Base-by-base conservation (phyloP, 2,329 filamentous ascomycete species). In the Pseudogymnoascus sp. region DNA sequence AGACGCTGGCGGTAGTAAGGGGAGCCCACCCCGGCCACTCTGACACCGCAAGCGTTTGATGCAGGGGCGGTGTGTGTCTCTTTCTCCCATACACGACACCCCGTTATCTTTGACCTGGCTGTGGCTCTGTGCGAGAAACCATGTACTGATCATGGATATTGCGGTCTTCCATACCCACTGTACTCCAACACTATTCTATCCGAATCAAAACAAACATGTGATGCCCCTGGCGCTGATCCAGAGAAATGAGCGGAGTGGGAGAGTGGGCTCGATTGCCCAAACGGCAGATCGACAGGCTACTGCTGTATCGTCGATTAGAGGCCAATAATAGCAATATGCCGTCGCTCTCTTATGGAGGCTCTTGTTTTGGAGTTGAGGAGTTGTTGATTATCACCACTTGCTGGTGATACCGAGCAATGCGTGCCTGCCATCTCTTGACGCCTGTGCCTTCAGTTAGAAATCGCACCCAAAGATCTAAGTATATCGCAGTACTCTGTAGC, bases 231-330 rank as follows among this genome's bases (percentile, higher is more conserved):
- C 47, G 47, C 47, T 20, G 47, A 53, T 53, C 47, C 2, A 33
- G 28, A 11, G 47, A 53, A 11, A 53, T 53, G 43, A 53, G 25
- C 25, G 43, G n/a, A 33, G 43, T 33, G 43, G 43, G 14, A 15
- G 25, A 53, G 43, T 33, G 43, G 25, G 25, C 25, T n/a, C 43
- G 43, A 53, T 53, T 53, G 43, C 43, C 43, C 43, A 53, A 11
- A 53, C 43, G 43, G 43, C 43, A 53, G 43, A 53, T 53, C 25
- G 43, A 53, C 43, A 53, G 43, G 14, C 43, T 53, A 53, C 25
- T 33, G 25, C 4, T 18, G 25, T 18, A 33, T 33, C 25, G 43
- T 33, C 47, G 47, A 53, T 53, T 53, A 15, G 47, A 20, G n/a
- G 14, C 25, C 47, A 53, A 53, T 33, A 53, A 53, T 53, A 53